Conservation (phyloP, 2,329 filamentous ascomycete genomes). For the Trematosphaeria pertusa region DNA sequence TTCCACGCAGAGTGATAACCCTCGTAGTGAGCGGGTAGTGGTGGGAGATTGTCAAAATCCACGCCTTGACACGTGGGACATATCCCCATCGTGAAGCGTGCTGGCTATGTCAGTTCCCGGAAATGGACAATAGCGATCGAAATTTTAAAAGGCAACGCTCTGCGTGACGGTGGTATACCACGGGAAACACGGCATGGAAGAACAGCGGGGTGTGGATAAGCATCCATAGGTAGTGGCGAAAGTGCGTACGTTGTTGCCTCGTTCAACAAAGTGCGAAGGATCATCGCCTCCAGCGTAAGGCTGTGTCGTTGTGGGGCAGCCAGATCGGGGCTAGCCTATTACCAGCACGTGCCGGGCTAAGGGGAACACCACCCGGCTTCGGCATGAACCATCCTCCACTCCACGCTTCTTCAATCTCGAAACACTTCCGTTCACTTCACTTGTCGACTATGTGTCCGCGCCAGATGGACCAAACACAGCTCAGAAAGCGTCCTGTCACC, state of each 20-base stretch:
- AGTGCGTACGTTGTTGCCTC: no score
- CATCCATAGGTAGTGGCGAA: no score
- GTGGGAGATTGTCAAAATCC: conserved; percentile 11
- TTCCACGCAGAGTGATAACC: conserved; percentile 10
- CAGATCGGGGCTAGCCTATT: no score
- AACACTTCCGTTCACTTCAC: conserved; percentile 8
- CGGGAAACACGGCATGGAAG: no score
- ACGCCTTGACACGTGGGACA: conserved; percentile 9
- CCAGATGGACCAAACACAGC: neutral
- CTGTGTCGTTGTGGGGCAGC: no score
- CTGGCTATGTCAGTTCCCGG: no score
- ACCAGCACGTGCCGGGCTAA: conserved; percentile 1
- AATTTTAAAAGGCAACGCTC: no score
- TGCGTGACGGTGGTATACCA: no score
- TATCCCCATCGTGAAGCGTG: conserved; percentile 10
- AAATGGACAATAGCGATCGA: no score
- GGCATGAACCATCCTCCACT: conserved; percentile 3
- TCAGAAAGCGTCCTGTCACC: conserved; percentile 17
- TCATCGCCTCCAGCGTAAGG: no score
- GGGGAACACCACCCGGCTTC: conserved; percentile 5
- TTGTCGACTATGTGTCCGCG: conserved; percentile 3
- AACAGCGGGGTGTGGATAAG: no score
- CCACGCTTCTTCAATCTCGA: conserved; percentile 6
- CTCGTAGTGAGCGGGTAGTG: conserved; percentile 7
- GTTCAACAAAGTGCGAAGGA: no score